Evolutionary conservation across 768 basidiomycete genomes (phyloP).

Genomic region (Dacryopinax primogenitus): DNA sequence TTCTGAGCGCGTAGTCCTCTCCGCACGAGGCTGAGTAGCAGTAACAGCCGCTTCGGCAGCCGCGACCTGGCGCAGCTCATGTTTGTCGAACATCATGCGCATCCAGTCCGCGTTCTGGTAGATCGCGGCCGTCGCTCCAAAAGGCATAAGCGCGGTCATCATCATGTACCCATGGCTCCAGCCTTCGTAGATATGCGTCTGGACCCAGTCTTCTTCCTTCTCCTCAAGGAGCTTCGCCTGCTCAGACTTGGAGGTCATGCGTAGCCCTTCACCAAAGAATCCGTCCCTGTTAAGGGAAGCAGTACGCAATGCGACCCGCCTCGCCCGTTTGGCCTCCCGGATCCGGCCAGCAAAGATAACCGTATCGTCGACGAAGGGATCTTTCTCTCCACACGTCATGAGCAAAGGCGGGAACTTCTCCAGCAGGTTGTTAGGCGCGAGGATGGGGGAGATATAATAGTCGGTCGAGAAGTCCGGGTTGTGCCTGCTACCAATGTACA

Average conservation of each 20-base stretch:
- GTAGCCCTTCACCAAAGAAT: conserved; percentile 44
- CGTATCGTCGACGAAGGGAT: conserved; percentile 93
- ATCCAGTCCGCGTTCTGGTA: conserved; percentile 87
- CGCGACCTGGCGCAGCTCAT: conserved; percentile 19
- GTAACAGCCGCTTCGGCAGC: conserved; percentile 24
- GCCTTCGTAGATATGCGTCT: conserved; percentile 82
- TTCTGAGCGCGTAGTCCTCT: conserved; percentile 17
- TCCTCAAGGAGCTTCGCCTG: conserved; percentile 34
- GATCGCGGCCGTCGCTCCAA: conserved; percentile 65
- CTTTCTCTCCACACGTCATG: conserved; percentile 91
- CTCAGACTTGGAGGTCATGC: conserved; percentile 38
- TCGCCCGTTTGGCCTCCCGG: conserved; percentile 83
- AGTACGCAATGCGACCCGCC: conserved; percentile 59
- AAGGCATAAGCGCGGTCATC: conserved; percentile 71
- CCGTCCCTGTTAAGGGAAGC: conserved; percentile 45
- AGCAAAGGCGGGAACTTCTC: conserved; percentile 89
- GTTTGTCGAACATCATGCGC: conserved; percentile 49
- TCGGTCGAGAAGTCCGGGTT: conserved; percentile 91
- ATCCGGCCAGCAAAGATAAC: conserved; percentile 91
- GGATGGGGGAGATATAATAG: conserved; percentile 91
- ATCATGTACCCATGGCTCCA: conserved; percentile 97
- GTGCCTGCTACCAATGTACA: conserved; percentile 87
- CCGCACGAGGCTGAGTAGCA: conserved; percentile 16
- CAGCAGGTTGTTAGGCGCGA: conserved; percentile 69
- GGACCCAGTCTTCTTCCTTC: conserved; percentile 88